phyloP scores from a whole-genome alignment of 768 basidiomycete species.

The Saitozyma podzolica region DNA sequence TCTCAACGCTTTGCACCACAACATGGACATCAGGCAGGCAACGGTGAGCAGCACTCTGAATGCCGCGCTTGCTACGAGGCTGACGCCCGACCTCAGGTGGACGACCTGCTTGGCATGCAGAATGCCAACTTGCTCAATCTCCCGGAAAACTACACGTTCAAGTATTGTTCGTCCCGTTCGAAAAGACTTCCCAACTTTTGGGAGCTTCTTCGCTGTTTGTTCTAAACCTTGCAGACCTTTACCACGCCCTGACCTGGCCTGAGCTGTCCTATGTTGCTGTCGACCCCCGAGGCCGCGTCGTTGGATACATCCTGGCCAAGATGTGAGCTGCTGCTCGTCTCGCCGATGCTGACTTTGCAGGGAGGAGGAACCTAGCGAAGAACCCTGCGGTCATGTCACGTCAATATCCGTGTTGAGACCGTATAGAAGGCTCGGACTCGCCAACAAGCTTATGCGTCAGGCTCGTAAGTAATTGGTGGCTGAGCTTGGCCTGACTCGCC shows the following conservation, averaged over 20 bases:
- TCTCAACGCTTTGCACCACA: conserved; percentile 14
- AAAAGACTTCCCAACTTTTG: background rate
- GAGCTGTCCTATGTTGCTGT: conserved; percentile 90
- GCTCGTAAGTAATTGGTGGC: conserved; percentile 66
- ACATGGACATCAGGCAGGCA: conserved; percentile 56
- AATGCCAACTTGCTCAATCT: conserved; percentile 89
- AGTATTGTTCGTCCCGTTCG: conserved; percentile 56
- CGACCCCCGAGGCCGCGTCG: conserved; percentile 81
- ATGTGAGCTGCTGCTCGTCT: conserved; percentile 62
- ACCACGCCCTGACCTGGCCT: conserved; percentile 89
- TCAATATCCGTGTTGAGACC: conserved; percentile 92
- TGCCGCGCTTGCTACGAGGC: too few relatives aligned
- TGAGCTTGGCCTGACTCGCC: background rate
- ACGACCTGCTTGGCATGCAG: conserved; percentile 89
- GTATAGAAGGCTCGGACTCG: conserved; percentile 85
- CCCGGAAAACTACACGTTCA: conserved; percentile 80
- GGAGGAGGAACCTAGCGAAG: conserved; percentile 63
- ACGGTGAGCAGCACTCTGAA: conserved; percentile 37
- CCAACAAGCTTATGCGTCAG: conserved; percentile 89
- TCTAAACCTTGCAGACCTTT: conserved; percentile 65
- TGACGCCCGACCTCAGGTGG: conserved; percentile 59
- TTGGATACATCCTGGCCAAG: conserved; percentile 94
- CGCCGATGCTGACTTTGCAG: conserved; percentile 34
- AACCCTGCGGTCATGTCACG: conserved; percentile 85
- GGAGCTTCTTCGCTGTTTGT: background rate